Percentiles rank a stretch among this genome's conserved stretches.
Evolutionary conservation across 129 eudicot genomes (phyloP).

Genomic region (Oenanthe sinensis): DNA sequence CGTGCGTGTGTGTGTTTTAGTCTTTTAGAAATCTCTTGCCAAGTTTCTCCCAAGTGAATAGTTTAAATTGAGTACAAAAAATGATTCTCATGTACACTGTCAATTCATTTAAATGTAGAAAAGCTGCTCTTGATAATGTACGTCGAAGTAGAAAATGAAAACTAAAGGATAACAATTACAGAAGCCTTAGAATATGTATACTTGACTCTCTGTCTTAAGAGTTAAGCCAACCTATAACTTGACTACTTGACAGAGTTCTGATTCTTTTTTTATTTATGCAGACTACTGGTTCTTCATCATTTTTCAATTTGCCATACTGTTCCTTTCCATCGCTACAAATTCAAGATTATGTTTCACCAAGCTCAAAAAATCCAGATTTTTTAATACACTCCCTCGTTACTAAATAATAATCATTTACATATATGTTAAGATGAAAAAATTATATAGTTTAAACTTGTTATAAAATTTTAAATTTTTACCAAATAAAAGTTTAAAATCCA

Average conservation of each 20-base stretch:
- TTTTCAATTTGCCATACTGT: no score
- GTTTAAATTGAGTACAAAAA: not conserved
- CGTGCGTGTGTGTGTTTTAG: no score
- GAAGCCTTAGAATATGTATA: not conserved
- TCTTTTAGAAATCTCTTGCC: not conserved
- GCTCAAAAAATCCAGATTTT: no score
- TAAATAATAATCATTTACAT: no score
- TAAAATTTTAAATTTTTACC: no score
- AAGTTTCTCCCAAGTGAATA: not conserved
- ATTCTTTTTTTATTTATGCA: not conserved
- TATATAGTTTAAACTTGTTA: no score
- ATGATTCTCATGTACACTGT: not conserved
- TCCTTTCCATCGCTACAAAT: no score
- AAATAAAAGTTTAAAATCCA: no score
- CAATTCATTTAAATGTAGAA: not conserved
- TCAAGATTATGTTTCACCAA: no score
- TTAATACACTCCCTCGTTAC: no score
- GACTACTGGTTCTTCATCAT: not conserved
- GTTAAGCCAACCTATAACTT: not conserved
- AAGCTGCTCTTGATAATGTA: not conserved
- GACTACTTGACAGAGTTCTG: not conserved
- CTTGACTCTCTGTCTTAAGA: not conserved
- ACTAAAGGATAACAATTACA: not conserved
- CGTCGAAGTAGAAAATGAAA: not conserved
- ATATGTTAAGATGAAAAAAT: no score